Base-by-base conservation (phyloP, 805 yeast species). In the Yamadazyma endophytica region DNA sequence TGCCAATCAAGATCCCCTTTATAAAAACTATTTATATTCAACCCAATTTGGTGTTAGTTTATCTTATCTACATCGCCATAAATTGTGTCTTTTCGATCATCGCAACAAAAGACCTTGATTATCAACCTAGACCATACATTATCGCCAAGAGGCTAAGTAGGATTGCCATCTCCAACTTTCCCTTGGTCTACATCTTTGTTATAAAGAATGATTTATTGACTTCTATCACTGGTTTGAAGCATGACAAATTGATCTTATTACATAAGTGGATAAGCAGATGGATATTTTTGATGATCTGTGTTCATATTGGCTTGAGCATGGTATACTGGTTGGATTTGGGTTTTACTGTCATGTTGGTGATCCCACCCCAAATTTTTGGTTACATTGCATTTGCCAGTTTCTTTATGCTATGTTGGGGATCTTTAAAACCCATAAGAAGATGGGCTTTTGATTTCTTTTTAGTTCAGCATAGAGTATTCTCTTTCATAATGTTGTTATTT, bases 331-430 rank as follows among this genome's bases (percentile, higher is more conserved):
- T 66, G n/a, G 47, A 43, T 5, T 27, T 67, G 30, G 52, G 58
- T 17, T 61, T 65, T 33, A 33, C 46, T 6, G 44, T 64, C 8
- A 65, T 67, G 73, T 33, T 70, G 7, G 26, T 44, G 14, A 69
- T 69, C 25, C 76, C 77, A 4, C 75, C 75, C 1, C 70, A 64
- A 36, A 63, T 64, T n/a, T 70, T 70, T 47, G 77, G 76, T 6
- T 56, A 63, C 47, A 69, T 70, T 26, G 64, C 74, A 3, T 64
- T 57, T 36, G 56, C 52, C 5, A 48, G 59, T 25, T 54, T 68
- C 44, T 54, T 52, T 15, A 28, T 66, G 26, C 42, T 68, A 32
- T 55, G 55, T 7, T 54, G 61, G 50, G 67, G 58, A 4, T 56
- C 66, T 21, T 24, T 59, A 12, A 53, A 50, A 31, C 44, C 58